phyloP scores from a whole-genome alignment of 352 stramenopile species.

The Phytophthora sp. region DNA sequence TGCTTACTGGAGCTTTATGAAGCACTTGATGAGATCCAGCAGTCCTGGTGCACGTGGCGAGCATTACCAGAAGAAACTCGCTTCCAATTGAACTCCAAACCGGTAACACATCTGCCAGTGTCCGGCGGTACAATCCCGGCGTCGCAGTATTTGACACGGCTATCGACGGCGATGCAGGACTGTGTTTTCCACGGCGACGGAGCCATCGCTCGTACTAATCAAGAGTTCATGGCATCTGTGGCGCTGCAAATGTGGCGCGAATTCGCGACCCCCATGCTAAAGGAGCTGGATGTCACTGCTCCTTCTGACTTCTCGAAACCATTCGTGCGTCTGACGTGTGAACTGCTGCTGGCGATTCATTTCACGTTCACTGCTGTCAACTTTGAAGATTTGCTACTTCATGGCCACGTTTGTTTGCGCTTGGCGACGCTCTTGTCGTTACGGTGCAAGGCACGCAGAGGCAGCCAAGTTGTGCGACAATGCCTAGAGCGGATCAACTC shows the following conservation, averaged over 20 bases:
- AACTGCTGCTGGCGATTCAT: conserved; percentile 53
- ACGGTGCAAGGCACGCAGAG: conserved; percentile 36
- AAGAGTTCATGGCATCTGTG: conserved; percentile 41
- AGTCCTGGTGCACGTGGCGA: conserved; percentile 26
- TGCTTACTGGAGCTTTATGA: conserved; percentile 42
- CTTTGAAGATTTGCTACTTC: conserved; percentile 62
- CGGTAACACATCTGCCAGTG: conserved; percentile 3
- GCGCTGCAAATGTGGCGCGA: conserved; percentile 54
- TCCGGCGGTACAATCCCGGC: conserved; percentile 18
- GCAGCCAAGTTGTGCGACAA: conserved; percentile 43
- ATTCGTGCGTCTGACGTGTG: conserved; percentile 26
- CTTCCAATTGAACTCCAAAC: not conserved
- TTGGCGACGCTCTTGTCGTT: conserved; percentile 46
- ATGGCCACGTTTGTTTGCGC: conserved; percentile 49
- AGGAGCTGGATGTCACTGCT: conserved; percentile 42
- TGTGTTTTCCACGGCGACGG: conserved; percentile 36
- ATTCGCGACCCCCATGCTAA: conserved; percentile 31
- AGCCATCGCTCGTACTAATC: conserved; percentile 29
- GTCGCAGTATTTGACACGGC: conserved; percentile 5
- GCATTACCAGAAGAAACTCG: conserved; percentile 22
- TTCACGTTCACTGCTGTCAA: conserved; percentile 42
- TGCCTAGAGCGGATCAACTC: conserved; percentile 45
- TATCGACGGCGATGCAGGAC: conserved; percentile 34
- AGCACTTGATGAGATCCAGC: conserved; percentile 27
- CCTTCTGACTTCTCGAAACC: conserved; percentile 21